Percentiles rank a stretch among this genome's conserved stretches.
phyloP scores from a whole-genome alignment of 2,329 filamentous ascomycete genomes.

The Phoma sp. region DNA sequence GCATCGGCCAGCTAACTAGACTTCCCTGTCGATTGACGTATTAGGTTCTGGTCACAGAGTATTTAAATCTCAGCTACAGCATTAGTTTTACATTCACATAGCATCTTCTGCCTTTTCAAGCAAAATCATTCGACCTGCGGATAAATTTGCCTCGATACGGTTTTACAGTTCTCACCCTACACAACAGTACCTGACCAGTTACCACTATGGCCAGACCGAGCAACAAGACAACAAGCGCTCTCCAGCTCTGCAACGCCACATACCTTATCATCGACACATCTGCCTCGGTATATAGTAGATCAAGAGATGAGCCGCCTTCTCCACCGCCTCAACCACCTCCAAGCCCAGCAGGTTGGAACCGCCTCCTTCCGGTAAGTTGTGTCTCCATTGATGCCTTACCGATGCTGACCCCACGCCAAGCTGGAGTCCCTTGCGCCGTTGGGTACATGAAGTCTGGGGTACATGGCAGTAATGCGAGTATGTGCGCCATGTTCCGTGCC shows the following conservation, averaged over 20 bases:
- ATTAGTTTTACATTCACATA: conserved; percentile 16
- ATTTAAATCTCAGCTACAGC: conserved; percentile 39
- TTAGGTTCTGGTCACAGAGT: conserved; percentile 23
- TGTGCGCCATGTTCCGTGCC: neutral
- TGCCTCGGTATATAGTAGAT: conserved; percentile 2
- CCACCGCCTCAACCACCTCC: conserved; percentile 51
- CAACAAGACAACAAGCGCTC: neutral
- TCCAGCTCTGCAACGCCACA: neutral
- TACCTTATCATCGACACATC: conserved; percentile 5
- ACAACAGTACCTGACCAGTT: neutral
- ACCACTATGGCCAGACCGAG: conserved; percentile 3
- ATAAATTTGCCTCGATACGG: neutral
- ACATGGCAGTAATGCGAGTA: conserved; percentile 11
- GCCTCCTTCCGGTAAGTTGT: conserved; percentile 25
- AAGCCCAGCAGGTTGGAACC: conserved; percentile 46
- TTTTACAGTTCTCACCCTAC: neutral
- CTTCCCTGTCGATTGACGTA: conserved; percentile 28
- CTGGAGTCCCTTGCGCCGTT: conserved; percentile 29
- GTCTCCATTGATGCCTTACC: conserved; percentile 6
- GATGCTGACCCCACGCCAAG: conserved; percentile 27
- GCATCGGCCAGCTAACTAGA: conserved; percentile 36
- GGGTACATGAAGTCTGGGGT: conserved; percentile 14
- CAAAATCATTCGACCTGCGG: neutral
- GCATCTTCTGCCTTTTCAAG: neutral
- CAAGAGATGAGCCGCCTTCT: conserved; percentile 49